phyloP scores from a whole-genome alignment of 257 asterid genomes.

The Scutellaria baicalensis region DNA sequence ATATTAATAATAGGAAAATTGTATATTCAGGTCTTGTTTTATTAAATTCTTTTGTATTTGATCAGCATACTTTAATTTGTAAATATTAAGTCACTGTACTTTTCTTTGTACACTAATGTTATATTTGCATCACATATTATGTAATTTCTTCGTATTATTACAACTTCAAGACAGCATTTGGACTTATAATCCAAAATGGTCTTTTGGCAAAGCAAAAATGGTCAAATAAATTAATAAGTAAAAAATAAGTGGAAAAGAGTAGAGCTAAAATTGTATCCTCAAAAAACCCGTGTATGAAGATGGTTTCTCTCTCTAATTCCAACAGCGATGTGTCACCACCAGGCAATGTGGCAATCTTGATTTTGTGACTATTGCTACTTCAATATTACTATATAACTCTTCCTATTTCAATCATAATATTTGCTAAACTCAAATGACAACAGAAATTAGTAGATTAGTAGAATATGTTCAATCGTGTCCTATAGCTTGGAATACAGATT shows the following conservation, averaged over 20 bases:
- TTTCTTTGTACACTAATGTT: too few species aligned
- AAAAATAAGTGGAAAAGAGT: constrained; percentile 17
- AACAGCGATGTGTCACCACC: constrained; percentile 29
- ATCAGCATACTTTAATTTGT: too few species aligned
- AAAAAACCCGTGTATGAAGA: not conserved
- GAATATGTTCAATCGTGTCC: too few species aligned
- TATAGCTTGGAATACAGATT: too few species aligned
- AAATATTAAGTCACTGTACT: too few species aligned
- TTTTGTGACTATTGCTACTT: constrained; percentile 54
- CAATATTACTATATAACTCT: constrained; percentile 29
- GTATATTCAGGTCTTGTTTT: too few species aligned
- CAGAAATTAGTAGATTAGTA: too few species aligned
- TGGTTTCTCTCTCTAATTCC: not conserved
- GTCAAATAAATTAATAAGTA: not conserved
- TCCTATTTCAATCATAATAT: not conserved
- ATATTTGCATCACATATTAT: too few species aligned
- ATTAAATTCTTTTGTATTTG: too few species aligned
- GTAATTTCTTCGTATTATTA: too few species aligned
- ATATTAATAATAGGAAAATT: too few species aligned
- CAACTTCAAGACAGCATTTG: not conserved
- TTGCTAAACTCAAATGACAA: too few species aligned
- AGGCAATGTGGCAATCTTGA: constrained; percentile 46
- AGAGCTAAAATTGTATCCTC: constrained; percentile 21
- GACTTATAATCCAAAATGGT: not conserved
- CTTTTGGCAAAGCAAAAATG: not conserved